These are phyloP conservation scores for Beauveria asiatica DNA, from an alignment of 2,329 filamentous ascomycete genomes.

Conservation along the genomic window DNA sequence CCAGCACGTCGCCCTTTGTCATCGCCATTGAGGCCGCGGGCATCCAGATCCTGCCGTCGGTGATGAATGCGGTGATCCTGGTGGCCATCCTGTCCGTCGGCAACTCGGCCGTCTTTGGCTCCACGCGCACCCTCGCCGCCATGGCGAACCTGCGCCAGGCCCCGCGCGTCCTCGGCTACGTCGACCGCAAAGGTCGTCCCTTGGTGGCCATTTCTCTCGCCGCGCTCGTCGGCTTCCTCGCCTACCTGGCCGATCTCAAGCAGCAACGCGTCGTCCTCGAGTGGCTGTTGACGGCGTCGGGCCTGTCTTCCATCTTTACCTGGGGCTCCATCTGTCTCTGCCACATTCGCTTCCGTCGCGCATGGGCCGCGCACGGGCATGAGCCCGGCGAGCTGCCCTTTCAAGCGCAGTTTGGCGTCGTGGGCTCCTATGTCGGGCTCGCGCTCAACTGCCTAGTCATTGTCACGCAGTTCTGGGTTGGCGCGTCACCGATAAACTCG, in stretches of 20 bases:
- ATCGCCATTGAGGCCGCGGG: constrained; percentile 74
- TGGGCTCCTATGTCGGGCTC: constrained; percentile 71
- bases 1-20: constrained; percentile 72
- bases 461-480: constrained; percentile 72
- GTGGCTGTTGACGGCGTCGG: constrained; percentile 64
- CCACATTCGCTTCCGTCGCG: constrained; percentile 56
- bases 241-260: constrained; percentile 57
- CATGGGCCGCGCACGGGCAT: constrained; percentile 53
- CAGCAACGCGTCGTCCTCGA: constrained; percentile 55
- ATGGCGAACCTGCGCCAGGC: constrained; percentile 75
- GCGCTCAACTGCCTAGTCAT: constrained; percentile 63
- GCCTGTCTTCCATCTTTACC: constrained; percentile 60
- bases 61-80: constrained; percentile 83
- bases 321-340: constrained; percentile 57
- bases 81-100: constrained; percentile 78
- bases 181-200: constrained; percentile 67
- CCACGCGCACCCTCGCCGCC: constrained; percentile 72
- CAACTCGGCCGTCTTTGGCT: constrained; percentile 76
- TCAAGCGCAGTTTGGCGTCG: constrained; percentile 59
- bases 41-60: constrained; percentile 63
- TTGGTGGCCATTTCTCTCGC: constrained; percentile 58
- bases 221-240: constrained; percentile 56
- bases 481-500: constrained; percentile 59
- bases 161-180: constrained; percentile 61
- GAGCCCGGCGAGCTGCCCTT: constrained; percentile 65